Evolutionary conservation across 371 early-diverging fungal species (phyloP), one percentile per base, ranked within the genome.

Genomic region (Smittium culicis): DNA sequence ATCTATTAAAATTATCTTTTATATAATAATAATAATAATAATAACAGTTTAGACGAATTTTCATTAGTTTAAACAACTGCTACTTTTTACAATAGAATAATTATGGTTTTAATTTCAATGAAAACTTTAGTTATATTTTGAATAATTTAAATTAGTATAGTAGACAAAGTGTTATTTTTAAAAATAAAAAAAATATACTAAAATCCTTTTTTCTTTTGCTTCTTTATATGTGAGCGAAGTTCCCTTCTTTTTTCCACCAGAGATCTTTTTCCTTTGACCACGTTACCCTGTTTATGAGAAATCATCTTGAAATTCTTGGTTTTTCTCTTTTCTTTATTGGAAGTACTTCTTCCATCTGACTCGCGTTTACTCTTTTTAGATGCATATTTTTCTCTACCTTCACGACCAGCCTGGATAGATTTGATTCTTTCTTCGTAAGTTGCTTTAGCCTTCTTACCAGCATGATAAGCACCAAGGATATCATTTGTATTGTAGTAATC

Each of bases 271-370:
- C 85, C 81, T 80, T 96, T 97, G 57, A 79, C 80, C n/a, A 84
- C 74, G 20, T 92, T 88, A 59, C 83, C 79, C 61, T 83, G 82
- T 79, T 94, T 94, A 79, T 98, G 97, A 35, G 89, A 82, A 65
- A 96, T 82, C 98, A 98, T 98, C 82, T 86, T 85, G 71, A 87
- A 91, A 75, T 87, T 85, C 88, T 97, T 97, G 70, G 88, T 90
- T 80, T 89, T 90, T 69, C 86, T 72, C 85, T 96, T 97, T 70
- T 93, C 93, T 73, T 77, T 85, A 80, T 96, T 95, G 62, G 94
- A 91, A 25, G 88, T 81, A 57, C 86, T 87, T 64, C 85, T 83
- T 67, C 85, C 83, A 60, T 93, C 94, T 70, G 84, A 81, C 66
- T 83, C 83, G 27, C 73, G 76, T 68, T 83, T 79, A 70, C 89